A percentile compares a stretch with the other conserved stretches of the same genome.
phyloP scores from a whole-genome alignment of 495 filamentous ascomycete genomes.

The Mytilinidion resinicola region DNA sequence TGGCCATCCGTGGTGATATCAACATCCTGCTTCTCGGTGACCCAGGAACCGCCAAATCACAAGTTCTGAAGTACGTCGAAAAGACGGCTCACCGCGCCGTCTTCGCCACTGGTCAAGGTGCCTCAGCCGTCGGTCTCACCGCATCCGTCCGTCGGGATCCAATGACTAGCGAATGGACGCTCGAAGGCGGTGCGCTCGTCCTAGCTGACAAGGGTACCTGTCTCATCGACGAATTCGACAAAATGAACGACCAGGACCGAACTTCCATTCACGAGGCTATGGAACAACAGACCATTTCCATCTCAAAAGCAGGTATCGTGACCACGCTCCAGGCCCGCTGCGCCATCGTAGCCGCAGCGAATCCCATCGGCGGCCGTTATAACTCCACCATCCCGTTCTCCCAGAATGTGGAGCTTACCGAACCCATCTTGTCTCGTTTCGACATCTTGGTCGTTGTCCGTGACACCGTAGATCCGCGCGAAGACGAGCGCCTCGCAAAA shows the following conservation, averaged over 20 bases:
- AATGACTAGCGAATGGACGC: constrained; percentile 92
- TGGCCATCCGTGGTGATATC: constrained; percentile 92
- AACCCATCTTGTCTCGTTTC: constrained; percentile 97
- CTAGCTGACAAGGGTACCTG: constrained; percentile 93
- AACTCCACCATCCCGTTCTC: constrained; percentile 94
- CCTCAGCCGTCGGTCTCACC: constrained; percentile 95
- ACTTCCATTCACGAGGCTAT: constrained; percentile 99
- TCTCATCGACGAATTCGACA: constrained; percentile 99
- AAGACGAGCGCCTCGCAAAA: constrained; percentile 88
- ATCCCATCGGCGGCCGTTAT: constrained; percentile 93
- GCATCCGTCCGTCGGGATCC: constrained; percentile 94
- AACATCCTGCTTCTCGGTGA: constrained; percentile 96
- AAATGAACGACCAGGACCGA: constrained; percentile 99
- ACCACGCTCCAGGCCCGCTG: constrained; percentile 97
- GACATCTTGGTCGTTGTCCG: constrained; percentile 97
- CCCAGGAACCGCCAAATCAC: constrained; percentile 96
- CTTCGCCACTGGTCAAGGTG: constrained; percentile 97
- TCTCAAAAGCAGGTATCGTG: constrained; percentile 98
- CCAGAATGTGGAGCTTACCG: constrained; percentile 93
- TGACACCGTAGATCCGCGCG: constrained; percentile 92
- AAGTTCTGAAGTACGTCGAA: constrained; percentile 96
- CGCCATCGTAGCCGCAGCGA: constrained; percentile 93
- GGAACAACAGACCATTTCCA: constrained; percentile 99
- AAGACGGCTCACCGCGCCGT: constrained; percentile 96
- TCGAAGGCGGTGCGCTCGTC: constrained; percentile 94